Percentiles rank a stretch among this genome's conserved stretches.
Evolutionary conservation across 495 filamentous ascomycete species (phyloP).

Genomic region (Thermothielavioides terrestris): DNA sequence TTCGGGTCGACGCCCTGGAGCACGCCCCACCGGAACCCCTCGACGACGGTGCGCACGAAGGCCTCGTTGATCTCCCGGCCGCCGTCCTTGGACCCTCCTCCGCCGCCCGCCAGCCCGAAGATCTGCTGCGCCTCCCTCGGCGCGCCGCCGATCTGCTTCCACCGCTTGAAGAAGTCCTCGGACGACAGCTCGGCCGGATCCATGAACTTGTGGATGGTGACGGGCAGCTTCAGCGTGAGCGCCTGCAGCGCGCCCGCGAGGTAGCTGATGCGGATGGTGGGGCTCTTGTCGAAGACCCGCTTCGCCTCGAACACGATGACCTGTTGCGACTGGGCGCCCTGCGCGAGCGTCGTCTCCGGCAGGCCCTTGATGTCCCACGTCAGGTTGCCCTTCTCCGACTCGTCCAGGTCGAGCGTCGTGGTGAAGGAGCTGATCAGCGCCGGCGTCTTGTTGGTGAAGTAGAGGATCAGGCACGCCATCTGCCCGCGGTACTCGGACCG

Average conservation of each 20-base stretch:
- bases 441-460: conserved; percentile 88
- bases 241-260: conserved; percentile 90
- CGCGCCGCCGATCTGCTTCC: conserved; percentile 91
- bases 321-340: conserved; percentile 77
- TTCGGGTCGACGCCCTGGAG: conserved; percentile 83
- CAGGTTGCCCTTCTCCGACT: conserved; percentile 55
- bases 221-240: conserved; percentile 81
- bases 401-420: conserved; percentile 79
- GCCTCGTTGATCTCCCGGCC: conserved; percentile 43
- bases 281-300: conserved; percentile 70
- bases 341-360: conserved; percentile 70
- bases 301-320: conserved; percentile 89
- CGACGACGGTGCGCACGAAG: conserved; percentile 60
- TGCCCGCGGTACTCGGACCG: conserved; percentile 90
- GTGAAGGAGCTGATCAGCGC: conserved; percentile 81
- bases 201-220: conserved; percentile 92
- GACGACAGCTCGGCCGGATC: conserved; percentile 71
- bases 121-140: conserved; percentile 82
- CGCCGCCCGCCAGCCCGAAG: conserved; percentile 53
- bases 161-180: conserved; percentile 97
- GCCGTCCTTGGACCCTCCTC: conserved; percentile 28
- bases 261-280: conserved; percentile 90
- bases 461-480: conserved; percentile 89
- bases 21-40: conserved; percentile 83
- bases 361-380: conserved; percentile 78